phyloP scores from a whole-genome alignment of 257 asterid genomes.

The Gynochthodes officinalis region DNA sequence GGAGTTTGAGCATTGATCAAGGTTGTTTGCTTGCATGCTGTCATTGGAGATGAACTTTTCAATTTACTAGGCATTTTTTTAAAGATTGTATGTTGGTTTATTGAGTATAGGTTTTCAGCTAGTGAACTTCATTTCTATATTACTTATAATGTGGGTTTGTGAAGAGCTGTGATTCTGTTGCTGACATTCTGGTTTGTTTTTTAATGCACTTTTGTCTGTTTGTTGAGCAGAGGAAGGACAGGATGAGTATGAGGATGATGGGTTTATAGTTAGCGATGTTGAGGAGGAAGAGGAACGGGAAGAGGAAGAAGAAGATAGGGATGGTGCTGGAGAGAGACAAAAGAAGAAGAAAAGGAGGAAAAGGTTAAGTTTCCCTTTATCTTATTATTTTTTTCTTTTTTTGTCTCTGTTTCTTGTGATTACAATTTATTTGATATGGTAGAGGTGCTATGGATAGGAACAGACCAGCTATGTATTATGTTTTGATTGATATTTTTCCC shows the following conservation, averaged over 20 bases:
- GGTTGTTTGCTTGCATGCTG: background rate
- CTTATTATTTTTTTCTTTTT: too few species aligned
- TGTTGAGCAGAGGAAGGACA: slow-evolving; percentile 67
- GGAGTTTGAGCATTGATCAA: background rate
- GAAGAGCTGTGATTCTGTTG: background rate
- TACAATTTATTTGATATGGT: background rate
- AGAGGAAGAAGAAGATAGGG: slow-evolving; percentile 70
- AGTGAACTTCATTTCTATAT: background rate
- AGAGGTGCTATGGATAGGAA: background rate
- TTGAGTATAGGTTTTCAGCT: background rate
- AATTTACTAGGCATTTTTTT: background rate
- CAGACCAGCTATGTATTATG: background rate
- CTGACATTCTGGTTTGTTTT: background rate
- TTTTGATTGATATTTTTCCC: background rate
- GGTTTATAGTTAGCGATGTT: slow-evolving; percentile 80
- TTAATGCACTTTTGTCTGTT: slow-evolving; percentile 14
- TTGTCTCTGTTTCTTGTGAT: background rate
- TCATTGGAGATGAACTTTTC: background rate
- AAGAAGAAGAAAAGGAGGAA: slow-evolving; percentile 86
- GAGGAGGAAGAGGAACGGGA: slow-evolving; percentile 69
- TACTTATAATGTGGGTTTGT: background rate
- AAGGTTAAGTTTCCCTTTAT: slow-evolving; percentile 41
- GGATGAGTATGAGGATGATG: slow-evolving; percentile 94
- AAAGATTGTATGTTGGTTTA: background rate
- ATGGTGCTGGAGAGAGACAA: slow-evolving; percentile 71